Base-by-base conservation (phyloP, 2,329 filamentous ascomycete genomes). In the Diplocarpon rosae region DNA sequence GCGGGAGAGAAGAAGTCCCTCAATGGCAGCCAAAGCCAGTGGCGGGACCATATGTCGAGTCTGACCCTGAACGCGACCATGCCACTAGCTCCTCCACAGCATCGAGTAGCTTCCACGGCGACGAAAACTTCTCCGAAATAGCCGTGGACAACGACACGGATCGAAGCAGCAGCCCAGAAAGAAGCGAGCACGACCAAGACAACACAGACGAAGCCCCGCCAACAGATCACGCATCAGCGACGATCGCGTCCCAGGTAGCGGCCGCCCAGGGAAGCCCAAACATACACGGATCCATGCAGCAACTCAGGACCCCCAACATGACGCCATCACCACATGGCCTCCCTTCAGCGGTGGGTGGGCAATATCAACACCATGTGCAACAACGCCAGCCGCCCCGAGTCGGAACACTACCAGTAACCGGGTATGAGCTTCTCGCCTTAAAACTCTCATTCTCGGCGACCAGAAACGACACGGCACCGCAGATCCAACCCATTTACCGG, bases 401-500 rank as follows among this genome's bases (percentile, higher is more conserved):
- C 4, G 65, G 71, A 51, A 66, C 67, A 50, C 54, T 69, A 12
- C 66, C 68, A 9, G 52, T 72, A 31, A 71, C 71, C 2, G 80
- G 80, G 0, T 84, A 85, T 54, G 76, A 83, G 52, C 66, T 77
- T 2, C 62, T 85, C 9, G 77, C 80, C 1, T 68, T 72, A 2
- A 71, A 69, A 39, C 59, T 84, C 4, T 67, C 71, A 5, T 43
- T 49, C 29, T 48, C 47, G 20, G 37, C 52, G 54, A 50, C 41
- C 27, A 39, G 39, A 1, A 53, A 62, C 8, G 51, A 52, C 27
- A 37, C 48, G 12, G 49, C 49, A 29, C 39, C 45, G 17, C 47
- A 45, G 1, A 58, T 62, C 38, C 58, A 57, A 37, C 85, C 86
- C 1, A 73, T 94, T 47, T 95, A 94, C 62, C 78, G 89, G 35